These are phyloP conservation scores for Annulohypoxylon moriforme DNA, from an alignment of 495 filamentous ascomycete genomes.

Conservation along the genomic window DNA sequence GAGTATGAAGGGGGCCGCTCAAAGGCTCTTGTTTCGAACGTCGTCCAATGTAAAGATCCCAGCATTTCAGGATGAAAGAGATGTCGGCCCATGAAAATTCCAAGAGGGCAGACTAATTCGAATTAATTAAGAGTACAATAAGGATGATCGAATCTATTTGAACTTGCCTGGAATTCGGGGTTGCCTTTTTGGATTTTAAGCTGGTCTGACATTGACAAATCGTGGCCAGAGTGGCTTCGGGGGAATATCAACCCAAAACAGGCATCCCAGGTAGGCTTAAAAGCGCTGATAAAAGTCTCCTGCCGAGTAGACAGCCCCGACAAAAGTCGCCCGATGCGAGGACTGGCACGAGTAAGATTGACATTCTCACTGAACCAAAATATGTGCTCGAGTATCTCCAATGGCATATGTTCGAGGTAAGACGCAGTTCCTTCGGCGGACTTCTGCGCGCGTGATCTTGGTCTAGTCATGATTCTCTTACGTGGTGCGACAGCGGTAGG, in stretches of 20 bases:
- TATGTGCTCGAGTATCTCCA: slow-evolving; percentile 58
- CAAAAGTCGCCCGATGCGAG: slow-evolving; percentile 49
- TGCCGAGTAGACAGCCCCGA: slow-evolving; percentile 45
- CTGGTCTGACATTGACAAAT: background rate
- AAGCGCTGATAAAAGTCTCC: slow-evolving; percentile 48
- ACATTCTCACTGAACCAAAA: slow-evolving; percentile 53
- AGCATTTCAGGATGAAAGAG: slow-evolving; percentile 42
- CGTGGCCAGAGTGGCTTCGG: background rate
- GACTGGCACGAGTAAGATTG: slow-evolving; percentile 52
- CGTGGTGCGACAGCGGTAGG: background rate
- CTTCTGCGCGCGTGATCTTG: slow-evolving; percentile 11
- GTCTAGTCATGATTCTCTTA: slow-evolving; percentile 18
- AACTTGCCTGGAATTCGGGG: slow-evolving; percentile 51
- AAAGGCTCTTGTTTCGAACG: background rate
- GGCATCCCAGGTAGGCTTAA: slow-evolving; percentile 54
- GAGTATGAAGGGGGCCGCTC: background rate
- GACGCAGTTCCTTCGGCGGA: slow-evolving; percentile 35
- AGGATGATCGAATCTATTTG: background rate
- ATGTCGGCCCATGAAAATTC: slow-evolving; percentile 47
- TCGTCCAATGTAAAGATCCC: slow-evolving; percentile 34
- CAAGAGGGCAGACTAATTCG: slow-evolving; percentile 47
- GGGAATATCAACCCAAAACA: slow-evolving; percentile 42
- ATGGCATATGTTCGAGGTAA: slow-evolving; percentile 51
- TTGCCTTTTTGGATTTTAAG: slow-evolving; percentile 31
- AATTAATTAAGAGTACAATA: slow-evolving; percentile 19